These are phyloP conservation scores for Cladosporium sp. DNA, from an alignment of 2,329 filamentous ascomycete species.

Conservation along the genomic window DNA sequence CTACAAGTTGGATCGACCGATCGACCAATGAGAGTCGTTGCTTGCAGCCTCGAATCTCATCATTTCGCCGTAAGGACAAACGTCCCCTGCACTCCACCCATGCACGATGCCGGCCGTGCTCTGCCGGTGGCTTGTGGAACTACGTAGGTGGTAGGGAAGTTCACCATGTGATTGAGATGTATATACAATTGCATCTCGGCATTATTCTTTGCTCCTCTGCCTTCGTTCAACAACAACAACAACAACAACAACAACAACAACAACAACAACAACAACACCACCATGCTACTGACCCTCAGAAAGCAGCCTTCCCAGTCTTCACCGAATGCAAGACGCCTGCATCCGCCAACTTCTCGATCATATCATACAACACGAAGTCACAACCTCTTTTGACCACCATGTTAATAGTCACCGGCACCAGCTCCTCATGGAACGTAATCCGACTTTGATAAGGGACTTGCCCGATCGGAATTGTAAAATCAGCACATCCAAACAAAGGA, in stretches of 20 bases:
- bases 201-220: too few species aligned
- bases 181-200: too few species aligned
- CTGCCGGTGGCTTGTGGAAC: too few species aligned
- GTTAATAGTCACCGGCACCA: constrained; percentile 41
- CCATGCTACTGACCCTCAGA: too few species aligned
- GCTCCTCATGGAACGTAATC: constrained; percentile 38
- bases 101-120: too few species aligned
- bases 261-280: too few species aligned
- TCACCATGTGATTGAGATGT: too few species aligned
- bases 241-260: too few species aligned
- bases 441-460: constrained; percentile 39
- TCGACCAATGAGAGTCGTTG: constrained; percentile 1
- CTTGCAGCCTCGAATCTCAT: not conserved
- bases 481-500: constrained; percentile 5
- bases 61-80: not conserved
- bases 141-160: too few species aligned
- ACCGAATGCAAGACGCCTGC: constrained; percentile 36
- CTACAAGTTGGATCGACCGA: not conserved
- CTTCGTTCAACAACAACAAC: too few species aligned
- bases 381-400: constrained; percentile 42
- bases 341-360: constrained; percentile 39
- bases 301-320: constrained; percentile 15
- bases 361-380: constrained; percentile 40
- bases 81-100: too few species aligned
- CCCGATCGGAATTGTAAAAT: constrained; percentile 35